Conservation (phyloP, 2,329 filamentous ascomycete genomes). For the Alternaria dauci region DNA sequence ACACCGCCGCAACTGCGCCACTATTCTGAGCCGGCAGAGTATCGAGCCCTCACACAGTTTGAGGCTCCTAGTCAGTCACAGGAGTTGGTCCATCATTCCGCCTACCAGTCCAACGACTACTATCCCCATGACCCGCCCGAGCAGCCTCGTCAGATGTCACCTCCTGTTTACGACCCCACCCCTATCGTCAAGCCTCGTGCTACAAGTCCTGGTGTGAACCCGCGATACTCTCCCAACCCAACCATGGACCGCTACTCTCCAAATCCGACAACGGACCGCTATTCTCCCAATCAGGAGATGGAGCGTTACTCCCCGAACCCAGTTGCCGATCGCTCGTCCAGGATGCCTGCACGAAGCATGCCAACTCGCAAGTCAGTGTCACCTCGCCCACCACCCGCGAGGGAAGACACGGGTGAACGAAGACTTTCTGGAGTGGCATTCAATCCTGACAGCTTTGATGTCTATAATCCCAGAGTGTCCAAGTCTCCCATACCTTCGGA, state of each 20-base stretch:
- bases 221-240: slow-evolving; percentile 24
- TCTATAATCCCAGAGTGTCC: slow-evolving; percentile 67
- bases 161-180: slow-evolving; percentile 50
- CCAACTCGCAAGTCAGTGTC: slow-evolving; percentile 76
- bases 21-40: slow-evolving; percentile 47
- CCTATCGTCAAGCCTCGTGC: slow-evolving; percentile 55
- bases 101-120: slow-evolving; percentile 42
- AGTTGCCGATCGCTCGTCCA: slow-evolving; percentile 46
- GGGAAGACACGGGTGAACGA: slow-evolving; percentile 54
- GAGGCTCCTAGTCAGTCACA: slow-evolving; percentile 40
- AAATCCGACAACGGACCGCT: slow-evolving; percentile 9
- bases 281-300: slow-evolving; percentile 25
- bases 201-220: slow-evolving; percentile 53
- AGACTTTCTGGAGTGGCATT: slow-evolving; percentile 72
- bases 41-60: slow-evolving; percentile 44
- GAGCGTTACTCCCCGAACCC: slow-evolving; percentile 35
- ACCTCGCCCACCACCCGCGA: slow-evolving; percentile 65
- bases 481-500: slow-evolving; percentile 34
- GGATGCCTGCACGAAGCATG: slow-evolving; percentile 57
- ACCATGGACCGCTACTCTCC: slow-evolving; percentile 40
- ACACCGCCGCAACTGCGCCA: slow-evolving; percentile 40
- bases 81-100: slow-evolving; percentile 40
- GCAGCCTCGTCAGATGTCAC: slow-evolving; percentile 46
- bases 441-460: slow-evolving; percentile 77
- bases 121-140: slow-evolving; percentile 55